Evolutionary conservation across 352 stramenopile species (phyloP), one percentile per base, ranked within the genome.

Genomic region (Globisporangium yorkense): DNA sequence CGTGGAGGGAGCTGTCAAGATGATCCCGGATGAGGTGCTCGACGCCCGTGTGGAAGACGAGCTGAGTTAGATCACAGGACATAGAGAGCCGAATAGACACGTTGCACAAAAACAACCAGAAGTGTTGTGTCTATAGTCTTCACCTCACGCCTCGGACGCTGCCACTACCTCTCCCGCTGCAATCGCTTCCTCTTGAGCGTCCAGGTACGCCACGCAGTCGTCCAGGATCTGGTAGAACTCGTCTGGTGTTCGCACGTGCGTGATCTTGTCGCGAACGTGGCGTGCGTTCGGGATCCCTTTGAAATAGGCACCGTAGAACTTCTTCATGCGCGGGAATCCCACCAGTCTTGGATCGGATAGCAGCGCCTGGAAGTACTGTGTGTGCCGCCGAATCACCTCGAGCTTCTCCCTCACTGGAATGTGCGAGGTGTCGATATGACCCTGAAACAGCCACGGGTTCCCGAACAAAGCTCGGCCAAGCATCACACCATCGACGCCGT

Each of bases 381-480:
- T 90, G 57, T 93, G 83, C 9, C 66, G 70, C 12, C 72, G 64
- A 24, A 93, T 75, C 18, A 88, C 79, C 24, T 78, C 63, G 18
- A 90, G 61, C 33, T 78, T 84, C 21, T 84, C 77, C 21, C 71
- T 63, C 5, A 84, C 50, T 29, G 73, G 43, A 15, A 89, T 62
- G 60, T 88, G 75, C 20, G 70, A 72, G 1, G 71, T 86, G 54
- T 84, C 75, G 0, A 61, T 47, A 39, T 80, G 73, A 16, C 84
- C 77, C 55, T 88, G 75, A 20, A 94, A 94, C 20, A 94, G 72
- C 84, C 81, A 90, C 50, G 84, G 81, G 48, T 90, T 94, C 15
- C 81, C 84, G 56, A 94, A 91, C 2, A 92, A 57, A 24, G 77
- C 84, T 13, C 84, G 77, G 0, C 84, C 84, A 15, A 92, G 65